These are phyloP conservation scores for Neoboletus subvelutipes DNA, from an alignment of 768 basidiomycete genomes.

Conservation along the genomic window DNA sequence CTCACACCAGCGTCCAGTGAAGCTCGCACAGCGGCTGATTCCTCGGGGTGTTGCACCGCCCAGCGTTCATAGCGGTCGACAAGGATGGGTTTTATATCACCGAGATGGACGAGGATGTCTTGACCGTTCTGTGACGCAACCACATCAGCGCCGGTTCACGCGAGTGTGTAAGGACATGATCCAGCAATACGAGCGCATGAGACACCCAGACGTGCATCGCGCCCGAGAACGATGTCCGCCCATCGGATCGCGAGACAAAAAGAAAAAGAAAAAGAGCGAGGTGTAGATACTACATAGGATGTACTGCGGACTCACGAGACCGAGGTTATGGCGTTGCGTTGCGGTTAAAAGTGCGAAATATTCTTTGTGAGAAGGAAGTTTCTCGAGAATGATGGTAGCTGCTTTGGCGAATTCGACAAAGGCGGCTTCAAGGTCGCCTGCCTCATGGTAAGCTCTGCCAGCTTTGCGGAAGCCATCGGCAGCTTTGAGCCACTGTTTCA, in stretches of 20 bases:
- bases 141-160: conserved; percentile 15
- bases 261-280: background rate
- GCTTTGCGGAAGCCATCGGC: conserved; percentile 63
- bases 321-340: conserved; percentile 65
- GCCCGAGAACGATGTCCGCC: background rate
- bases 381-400: conserved; percentile 76
- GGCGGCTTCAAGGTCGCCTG: conserved; percentile 64
- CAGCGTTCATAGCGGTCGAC: conserved; percentile 66
- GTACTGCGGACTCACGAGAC: conserved; percentile 54
- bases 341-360: conserved; percentile 54
- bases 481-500: conserved; percentile 65
- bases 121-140: conserved; percentile 60
- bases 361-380: conserved; percentile 69
- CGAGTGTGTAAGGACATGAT: background rate
- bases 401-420: conserved; percentile 73
- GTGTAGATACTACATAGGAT: background rate
- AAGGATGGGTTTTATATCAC: conserved; percentile 61
- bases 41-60: conserved; percentile 45
- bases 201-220: background rate
- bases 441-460: conserved; percentile 46
- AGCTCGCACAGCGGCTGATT: conserved; percentile 24
- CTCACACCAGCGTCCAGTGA: conserved; percentile 20
- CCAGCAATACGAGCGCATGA: background rate
- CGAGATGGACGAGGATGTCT: conserved; percentile 66
- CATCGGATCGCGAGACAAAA: conserved; percentile 5